phyloP scores from a whole-genome alignment of 768 basidiomycete species.

The Leccinum variicolor region DNA sequence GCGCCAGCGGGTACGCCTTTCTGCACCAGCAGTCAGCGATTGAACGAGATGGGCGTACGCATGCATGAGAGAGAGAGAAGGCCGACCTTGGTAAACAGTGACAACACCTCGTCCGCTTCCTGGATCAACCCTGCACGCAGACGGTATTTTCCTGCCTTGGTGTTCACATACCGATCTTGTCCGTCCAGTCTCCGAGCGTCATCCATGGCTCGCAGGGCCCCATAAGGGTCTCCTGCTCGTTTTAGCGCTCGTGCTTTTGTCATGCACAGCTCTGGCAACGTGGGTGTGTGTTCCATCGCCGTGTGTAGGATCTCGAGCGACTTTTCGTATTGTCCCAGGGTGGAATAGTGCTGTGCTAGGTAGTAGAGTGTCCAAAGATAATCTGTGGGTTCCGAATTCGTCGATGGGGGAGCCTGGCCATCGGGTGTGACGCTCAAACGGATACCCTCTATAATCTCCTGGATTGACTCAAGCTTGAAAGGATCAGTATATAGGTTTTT shows the following conservation, averaged over 20 bases:
- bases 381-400: constrained; percentile 56
- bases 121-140: constrained; percentile 77
- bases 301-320: constrained; percentile 61
- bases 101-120: constrained; percentile 71
- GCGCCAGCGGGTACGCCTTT: constrained; percentile 80
- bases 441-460: constrained; percentile 60
- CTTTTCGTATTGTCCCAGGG: constrained; percentile 41
- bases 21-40: constrained; percentile 39
- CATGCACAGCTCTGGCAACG: constrained; percentile 85
- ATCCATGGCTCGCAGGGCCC: constrained; percentile 73
- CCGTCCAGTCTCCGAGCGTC: constrained; percentile 84
- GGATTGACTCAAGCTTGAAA: constrained; percentile 63
- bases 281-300: constrained; percentile 85
- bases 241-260: constrained; percentile 83
- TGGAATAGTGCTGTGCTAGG: constrained; percentile 86
- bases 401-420: constrained; percentile 27
- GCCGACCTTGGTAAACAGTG: constrained; percentile 87
- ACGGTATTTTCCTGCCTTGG: constrained; percentile 89
- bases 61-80: background rate
- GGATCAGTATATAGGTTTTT: constrained; percentile 74
- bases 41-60: background rate
- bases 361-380: constrained; percentile 96
- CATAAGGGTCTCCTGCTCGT: constrained; percentile 73
- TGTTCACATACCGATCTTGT: constrained; percentile 94
- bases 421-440: constrained; percentile 35